phyloP scores from a whole-genome alignment of 2,329 filamentous ascomycete species.

The Microcyclosporella mali region DNA sequence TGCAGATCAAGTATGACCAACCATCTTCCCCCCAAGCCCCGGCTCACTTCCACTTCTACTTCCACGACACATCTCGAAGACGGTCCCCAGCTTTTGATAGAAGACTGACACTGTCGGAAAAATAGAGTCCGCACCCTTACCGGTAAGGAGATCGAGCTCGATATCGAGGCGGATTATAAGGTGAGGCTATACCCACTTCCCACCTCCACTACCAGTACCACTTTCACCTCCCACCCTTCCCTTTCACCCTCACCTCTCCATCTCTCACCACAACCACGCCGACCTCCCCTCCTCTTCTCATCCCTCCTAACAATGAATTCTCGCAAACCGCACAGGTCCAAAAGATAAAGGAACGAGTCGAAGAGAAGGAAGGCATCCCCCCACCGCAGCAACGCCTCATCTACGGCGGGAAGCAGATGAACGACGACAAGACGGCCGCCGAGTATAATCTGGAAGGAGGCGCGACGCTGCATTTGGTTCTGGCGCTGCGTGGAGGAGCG shows the following conservation, averaged over 20 bases:
- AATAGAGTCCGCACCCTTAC: slow-evolving; percentile 87
- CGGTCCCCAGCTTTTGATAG: too few species aligned
- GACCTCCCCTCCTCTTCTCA: too few species aligned
- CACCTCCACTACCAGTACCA: neutral
- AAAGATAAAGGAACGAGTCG: slow-evolving; percentile 97
- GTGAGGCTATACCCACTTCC: slow-evolving; percentile 44
- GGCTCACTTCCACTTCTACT: too few species aligned
- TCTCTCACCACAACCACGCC: too few species aligned
- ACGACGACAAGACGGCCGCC: slow-evolving; percentile 85
- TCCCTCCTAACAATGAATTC: too few species aligned
- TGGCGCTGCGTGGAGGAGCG: slow-evolving; percentile 80
- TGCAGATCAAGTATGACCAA: too few species aligned
- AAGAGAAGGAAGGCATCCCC: slow-evolving; percentile 98
- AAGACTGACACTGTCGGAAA: too few species aligned
- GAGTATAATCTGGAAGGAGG: slow-evolving; percentile 90
- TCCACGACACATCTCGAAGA: too few species aligned
- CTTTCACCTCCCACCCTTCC: neutral
- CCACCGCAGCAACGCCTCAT: slow-evolving; percentile 95
- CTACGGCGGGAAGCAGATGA: slow-evolving; percentile 97
- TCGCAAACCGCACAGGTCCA: slow-evolving; percentile 57
- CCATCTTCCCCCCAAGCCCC: too few species aligned
- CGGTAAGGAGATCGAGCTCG: slow-evolving; percentile 97
- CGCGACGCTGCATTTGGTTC: slow-evolving; percentile 88
- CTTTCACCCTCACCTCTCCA: neutral
- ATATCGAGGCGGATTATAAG: slow-evolving; percentile 92